These are phyloP conservation scores for Alternaria sp. DNA, from an alignment of 2,329 filamentous ascomycete species.

Conservation along the genomic window DNA sequence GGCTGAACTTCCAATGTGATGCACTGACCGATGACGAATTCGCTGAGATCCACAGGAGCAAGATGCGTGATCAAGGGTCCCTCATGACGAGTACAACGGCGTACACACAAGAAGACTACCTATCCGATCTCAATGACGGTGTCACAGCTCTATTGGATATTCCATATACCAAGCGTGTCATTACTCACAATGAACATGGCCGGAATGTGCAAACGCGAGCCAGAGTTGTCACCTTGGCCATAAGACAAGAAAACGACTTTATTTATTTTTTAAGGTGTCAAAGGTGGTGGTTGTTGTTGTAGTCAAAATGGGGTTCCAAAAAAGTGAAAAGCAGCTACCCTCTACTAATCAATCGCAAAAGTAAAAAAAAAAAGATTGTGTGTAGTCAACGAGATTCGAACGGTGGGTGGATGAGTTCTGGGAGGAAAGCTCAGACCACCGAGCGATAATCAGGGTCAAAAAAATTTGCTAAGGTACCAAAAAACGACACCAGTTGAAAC, in stretches of 20 bases:
- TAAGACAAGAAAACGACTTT: conserved; percentile 11
- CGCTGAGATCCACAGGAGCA: background rate
- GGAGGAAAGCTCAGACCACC: no score
- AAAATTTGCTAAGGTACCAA: no score
- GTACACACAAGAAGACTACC: background rate
- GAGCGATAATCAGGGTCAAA: no score
- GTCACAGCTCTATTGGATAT: conserved; percentile 10
- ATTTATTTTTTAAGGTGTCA: no score
- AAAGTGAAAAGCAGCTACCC: no score
- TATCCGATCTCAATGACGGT: background rate
- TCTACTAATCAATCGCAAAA: no score
- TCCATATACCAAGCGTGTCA: conserved; percentile 4
- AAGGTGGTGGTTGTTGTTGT: no score
- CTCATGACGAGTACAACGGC: background rate
- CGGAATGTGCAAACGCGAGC: background rate
- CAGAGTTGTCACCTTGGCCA: conserved; percentile 7
- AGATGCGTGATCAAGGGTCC: background rate
- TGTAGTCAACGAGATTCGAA: no score
- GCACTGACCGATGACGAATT: background rate
- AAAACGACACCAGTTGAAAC: no score
- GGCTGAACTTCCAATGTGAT: conserved; percentile 16
- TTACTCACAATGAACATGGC: conserved; percentile 1
- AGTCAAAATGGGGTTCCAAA: no score
- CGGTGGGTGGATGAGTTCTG: no score
- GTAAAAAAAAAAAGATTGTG: no score